Evolutionary conservation across 768 basidiomycete genomes (phyloP).

Genomic region (Cytidiella melzeri): DNA sequence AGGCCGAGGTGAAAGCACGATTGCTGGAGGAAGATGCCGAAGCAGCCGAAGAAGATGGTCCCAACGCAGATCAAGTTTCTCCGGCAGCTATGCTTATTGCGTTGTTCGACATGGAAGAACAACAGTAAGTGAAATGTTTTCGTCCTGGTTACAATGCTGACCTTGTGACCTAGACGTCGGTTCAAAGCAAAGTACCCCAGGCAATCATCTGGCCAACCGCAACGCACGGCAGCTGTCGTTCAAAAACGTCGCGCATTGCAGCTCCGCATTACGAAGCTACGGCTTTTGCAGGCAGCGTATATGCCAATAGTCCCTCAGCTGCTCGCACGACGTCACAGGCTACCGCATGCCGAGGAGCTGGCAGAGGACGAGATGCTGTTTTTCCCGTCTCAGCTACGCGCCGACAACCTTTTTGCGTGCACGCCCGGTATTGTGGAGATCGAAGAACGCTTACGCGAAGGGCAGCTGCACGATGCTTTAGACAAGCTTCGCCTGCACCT

Average conservation of each 20-base stretch:
- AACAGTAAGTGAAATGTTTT: conserved; percentile 22
- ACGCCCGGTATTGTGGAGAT: not conserved
- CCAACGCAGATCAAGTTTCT: not conserved
- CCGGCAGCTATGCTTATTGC: conserved; percentile 24
- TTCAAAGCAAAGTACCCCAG: not conserved
- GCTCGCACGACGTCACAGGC: not conserved
- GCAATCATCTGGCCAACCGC: not conserved
- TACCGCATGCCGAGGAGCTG: not conserved
- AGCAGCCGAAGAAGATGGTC: conserved; percentile 3
- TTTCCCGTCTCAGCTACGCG: conserved; percentile 4
- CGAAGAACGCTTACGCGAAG: conserved; percentile 11
- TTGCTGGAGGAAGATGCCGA: conserved; percentile 21
- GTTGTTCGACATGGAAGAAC: conserved; percentile 30
- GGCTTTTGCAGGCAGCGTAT: not conserved
- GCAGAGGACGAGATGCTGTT: not conserved
- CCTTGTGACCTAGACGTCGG: not conserved
- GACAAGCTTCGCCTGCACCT: conserved; percentile 11
- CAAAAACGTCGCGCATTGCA: not conserved
- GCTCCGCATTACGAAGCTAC: not conserved
- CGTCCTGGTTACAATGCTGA: not conserved
- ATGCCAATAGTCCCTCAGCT: not conserved
- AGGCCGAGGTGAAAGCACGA: conserved; percentile 14
- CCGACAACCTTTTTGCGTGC: conserved; percentile 5
- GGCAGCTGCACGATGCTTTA: conserved; percentile 13
- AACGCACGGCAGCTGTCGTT: not conserved